Percentiles rank a stretch among this genome's conserved stretches.
phyloP scores from a whole-genome alignment of 495 filamentous ascomycete species.

The Tuber magnatum region DNA sequence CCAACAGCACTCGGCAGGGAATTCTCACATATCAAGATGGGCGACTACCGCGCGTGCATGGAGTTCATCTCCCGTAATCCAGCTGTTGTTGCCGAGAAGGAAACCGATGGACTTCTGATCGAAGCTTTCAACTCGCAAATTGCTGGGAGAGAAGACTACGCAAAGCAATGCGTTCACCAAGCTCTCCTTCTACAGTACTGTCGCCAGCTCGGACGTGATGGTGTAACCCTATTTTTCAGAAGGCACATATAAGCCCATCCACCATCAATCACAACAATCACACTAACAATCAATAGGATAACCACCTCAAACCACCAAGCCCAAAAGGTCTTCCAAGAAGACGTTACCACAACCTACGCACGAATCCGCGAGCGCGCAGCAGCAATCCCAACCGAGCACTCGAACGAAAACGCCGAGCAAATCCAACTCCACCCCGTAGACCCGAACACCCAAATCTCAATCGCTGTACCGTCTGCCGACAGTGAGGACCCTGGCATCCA shows the following conservation, averaged over 20 bases:
- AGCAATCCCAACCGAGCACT: conserved; percentile 67
- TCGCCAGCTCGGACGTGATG: conserved; percentile 76
- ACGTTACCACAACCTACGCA: conserved; percentile 78
- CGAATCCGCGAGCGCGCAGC: conserved; percentile 69
- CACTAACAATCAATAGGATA: conserved; percentile 51
- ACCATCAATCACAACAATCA: neutral
- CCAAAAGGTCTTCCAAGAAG: conserved; percentile 82
- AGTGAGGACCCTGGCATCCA: conserved; percentile 61
- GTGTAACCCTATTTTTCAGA: conserved; percentile 90
- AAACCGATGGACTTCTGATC: conserved; percentile 83
- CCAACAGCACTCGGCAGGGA: conserved; percentile 66
- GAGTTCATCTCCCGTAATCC: conserved; percentile 70
- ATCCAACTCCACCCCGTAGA: conserved; percentile 97
- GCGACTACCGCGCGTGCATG: conserved; percentile 64
- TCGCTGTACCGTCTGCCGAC: conserved; percentile 61
- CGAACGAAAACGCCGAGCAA: conserved; percentile 61
- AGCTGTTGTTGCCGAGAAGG: conserved; percentile 69
- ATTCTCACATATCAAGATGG: conserved; percentile 71
- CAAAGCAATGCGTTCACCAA: conserved; percentile 88
- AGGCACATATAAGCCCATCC: conserved; percentile 45
- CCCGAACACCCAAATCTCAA: conserved; percentile 86
- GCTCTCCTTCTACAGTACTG: conserved; percentile 91
- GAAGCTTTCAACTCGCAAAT: conserved; percentile 83
- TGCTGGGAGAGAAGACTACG: conserved; percentile 64
- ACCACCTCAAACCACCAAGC: conserved; percentile 88